Evolutionary conservation across 257 asterid species (phyloP).

Genomic region (Paulownia fortunei): DNA sequence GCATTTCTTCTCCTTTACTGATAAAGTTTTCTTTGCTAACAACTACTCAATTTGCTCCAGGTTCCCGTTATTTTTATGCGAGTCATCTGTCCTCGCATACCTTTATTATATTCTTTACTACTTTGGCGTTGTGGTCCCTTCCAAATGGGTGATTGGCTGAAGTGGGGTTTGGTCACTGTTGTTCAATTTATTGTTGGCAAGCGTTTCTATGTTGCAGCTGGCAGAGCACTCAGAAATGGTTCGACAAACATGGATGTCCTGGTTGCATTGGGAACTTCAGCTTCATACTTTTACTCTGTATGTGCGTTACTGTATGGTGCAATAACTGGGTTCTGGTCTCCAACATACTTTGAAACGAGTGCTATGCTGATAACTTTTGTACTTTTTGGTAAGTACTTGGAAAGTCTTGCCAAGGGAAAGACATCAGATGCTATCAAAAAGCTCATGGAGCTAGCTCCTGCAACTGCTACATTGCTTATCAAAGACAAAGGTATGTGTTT

Average conservation of each 20-base stretch:
- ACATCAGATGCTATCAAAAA: conserved; percentile 97
- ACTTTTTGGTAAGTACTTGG: conserved; percentile 93
- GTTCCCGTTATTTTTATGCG: conserved; percentile 91
- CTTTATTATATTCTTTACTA: conserved; percentile 78
- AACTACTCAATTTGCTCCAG: conserved; percentile 49
- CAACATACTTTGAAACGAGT: conserved; percentile 96
- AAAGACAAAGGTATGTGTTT: conserved; percentile 68
- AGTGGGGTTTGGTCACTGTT: conserved; percentile 86
- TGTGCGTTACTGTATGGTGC: conserved; percentile 91
- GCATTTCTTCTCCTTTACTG: conserved; percentile 8
- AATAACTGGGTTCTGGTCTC: conserved; percentile 87
- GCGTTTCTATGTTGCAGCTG: conserved; percentile 95
- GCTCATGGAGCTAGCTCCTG: conserved; percentile 95
- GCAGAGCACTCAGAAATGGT: conserved; percentile 96
- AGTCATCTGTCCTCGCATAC: conserved; percentile 90
- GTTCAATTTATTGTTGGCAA: conserved; percentile 94
- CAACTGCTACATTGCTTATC: conserved; percentile 78
- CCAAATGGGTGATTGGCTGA: conserved; percentile 98
- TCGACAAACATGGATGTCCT: conserved; percentile 99
- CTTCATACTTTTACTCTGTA: conserved; percentile 93
- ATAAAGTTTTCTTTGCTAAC: conserved; percentile 25
- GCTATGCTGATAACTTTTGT: conserved; percentile 98
- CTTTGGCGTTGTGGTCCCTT: conserved; percentile 95
- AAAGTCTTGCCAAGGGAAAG: conserved; percentile 96
- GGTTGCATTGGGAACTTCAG: conserved; percentile 96